phyloP scores from a whole-genome alignment of 345 rosid species.

The Rhodamnia rubescens region DNA sequence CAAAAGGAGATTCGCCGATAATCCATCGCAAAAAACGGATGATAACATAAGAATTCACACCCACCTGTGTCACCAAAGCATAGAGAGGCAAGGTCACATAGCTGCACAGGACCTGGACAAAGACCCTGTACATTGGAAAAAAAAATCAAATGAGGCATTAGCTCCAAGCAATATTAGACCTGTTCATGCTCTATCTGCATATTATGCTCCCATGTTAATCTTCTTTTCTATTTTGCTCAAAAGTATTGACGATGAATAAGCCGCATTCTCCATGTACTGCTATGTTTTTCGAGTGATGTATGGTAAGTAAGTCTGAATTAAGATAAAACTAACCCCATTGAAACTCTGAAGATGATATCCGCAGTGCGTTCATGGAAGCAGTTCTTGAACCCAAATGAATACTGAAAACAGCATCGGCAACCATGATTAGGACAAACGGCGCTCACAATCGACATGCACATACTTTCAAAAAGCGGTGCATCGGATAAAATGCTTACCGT shows the following conservation, averaged over 20 bases:
- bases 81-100: constrained; percentile 50
- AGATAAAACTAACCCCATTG: constrained; percentile 33
- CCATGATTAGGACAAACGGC: background rate
- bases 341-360: constrained; percentile 22
- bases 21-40: background rate
- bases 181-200: background rate
- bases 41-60: background rate
- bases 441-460: background rate
- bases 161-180: background rate
- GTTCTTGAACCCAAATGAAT: constrained; percentile 9
- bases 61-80: constrained; percentile 43
- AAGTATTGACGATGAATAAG: background rate
- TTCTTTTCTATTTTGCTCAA: background rate
- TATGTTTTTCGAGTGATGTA: background rate
- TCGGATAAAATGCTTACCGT: constrained; percentile 10
- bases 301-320: background rate
- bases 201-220: background rate
- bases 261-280: background rate
- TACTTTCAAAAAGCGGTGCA: background rate
- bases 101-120: constrained; percentile 38
- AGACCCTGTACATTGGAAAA: constrained; percentile 7
- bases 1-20: background rate
- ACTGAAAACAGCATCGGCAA: constrained; percentile 8
- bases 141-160: background rate
- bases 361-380: constrained; percentile 22